phyloP scores from a whole-genome alignment of 352 stramenopile species.

The Pythium scleroteichum region DNA sequence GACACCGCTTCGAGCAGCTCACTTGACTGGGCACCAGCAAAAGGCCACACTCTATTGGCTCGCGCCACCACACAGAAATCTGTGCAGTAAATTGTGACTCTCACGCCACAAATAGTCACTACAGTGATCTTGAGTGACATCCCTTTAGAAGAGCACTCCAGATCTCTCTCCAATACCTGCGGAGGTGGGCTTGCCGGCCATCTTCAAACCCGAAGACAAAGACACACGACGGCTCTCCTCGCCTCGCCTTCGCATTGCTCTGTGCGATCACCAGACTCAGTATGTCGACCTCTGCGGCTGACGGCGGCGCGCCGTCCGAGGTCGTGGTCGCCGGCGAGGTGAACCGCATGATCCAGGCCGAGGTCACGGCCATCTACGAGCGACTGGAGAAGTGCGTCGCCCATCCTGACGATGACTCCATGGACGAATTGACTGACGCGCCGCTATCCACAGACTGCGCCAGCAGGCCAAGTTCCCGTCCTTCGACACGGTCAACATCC shows the following conservation, averaged over 20 bases:
- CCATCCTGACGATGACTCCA: too few species aligned
- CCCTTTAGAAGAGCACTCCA: conserved; percentile 7
- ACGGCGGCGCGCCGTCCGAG: conserved; percentile 33
- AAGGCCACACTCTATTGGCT: conserved; percentile 12
- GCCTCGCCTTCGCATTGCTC: background rate
- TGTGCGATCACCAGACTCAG: background rate
- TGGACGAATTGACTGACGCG: background rate
- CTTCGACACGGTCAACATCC: conserved; percentile 74
- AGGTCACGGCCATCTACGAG: conserved; percentile 68
- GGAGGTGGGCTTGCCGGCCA: background rate
- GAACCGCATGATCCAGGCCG: conserved; percentile 85
- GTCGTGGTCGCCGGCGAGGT: conserved; percentile 58
- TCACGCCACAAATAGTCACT: background rate
- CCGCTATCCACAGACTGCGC: conserved; percentile 44
- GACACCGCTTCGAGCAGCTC: conserved; percentile 24
- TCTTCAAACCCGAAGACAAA: conserved; percentile 24
- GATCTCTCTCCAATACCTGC: conserved; percentile 14
- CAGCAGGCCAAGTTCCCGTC: conserved; percentile 75
- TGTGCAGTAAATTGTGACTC: background rate
- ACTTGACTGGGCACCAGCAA: conserved; percentile 33
- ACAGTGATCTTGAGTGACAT: conserved; percentile 22
- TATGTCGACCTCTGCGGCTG: conserved; percentile 4
- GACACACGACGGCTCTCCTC: conserved; percentile 6
- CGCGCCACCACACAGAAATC: conserved; percentile 7
- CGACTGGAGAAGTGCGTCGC: conserved; percentile 48